Evolutionary conservation across 2,329 filamentous ascomycete species (phyloP).

Genomic region (Cladophialophora chaetospira): DNA sequence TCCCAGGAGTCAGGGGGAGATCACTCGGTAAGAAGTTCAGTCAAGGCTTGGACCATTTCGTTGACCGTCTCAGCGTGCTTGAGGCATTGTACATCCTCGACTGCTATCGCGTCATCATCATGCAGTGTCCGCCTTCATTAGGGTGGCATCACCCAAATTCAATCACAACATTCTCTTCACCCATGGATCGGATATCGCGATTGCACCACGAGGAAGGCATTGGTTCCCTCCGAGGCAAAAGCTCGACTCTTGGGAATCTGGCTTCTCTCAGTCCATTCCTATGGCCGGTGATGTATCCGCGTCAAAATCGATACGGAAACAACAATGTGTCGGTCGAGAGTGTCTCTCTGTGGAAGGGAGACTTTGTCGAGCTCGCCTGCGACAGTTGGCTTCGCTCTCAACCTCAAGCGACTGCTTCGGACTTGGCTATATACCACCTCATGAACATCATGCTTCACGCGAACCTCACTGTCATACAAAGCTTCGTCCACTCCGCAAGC

Average conservation of each 20-base stretch:
- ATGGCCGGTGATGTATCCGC: not conserved
- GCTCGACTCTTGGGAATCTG: not conserved
- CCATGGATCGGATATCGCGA: not conserved
- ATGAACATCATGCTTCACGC: conserved; percentile 24
- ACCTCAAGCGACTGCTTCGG: not conserved
- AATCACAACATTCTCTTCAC: not conserved
- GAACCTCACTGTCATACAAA: conserved; percentile 19
- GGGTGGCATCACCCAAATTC: conserved; percentile 11
- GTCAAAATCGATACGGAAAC: not conserved
- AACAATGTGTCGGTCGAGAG: not conserved
- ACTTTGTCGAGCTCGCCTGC: conserved; percentile 16
- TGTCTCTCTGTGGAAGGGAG: not conserved
- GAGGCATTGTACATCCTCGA: conserved; percentile 23
- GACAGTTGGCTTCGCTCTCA: conserved; percentile 12
- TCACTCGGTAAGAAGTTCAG: conserved; percentile 6
- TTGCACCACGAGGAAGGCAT: not conserved
- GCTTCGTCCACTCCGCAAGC: conserved; percentile 15
- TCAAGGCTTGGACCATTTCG: too few relatives aligned
- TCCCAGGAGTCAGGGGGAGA: not conserved
- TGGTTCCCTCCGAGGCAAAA: too few relatives aligned
- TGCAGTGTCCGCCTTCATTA: conserved; percentile 17
- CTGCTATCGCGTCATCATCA: conserved; percentile 18
- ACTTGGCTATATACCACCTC: conserved; percentile 17
- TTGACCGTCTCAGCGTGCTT: conserved; percentile 7
- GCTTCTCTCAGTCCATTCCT: not conserved